A percentile compares a stretch with the other conserved stretches of the same genome.
Conservation (phyloP, 1,139 yeast genomes). For the Debaryomyces coudertii region DNA sequence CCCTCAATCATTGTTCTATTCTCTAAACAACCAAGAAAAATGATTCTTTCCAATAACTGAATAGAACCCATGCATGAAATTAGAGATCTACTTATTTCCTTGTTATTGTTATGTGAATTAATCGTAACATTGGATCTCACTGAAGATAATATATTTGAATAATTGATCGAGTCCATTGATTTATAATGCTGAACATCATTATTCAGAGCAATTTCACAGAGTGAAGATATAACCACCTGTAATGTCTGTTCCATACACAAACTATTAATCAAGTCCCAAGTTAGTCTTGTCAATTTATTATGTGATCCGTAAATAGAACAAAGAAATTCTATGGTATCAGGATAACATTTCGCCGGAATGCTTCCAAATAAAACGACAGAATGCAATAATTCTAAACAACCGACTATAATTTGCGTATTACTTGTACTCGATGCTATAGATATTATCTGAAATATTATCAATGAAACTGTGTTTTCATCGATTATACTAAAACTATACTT, state of each 20-base stretch:
- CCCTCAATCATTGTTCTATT: slow-evolving; percentile 23
- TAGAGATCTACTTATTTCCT: slow-evolving; percentile 15
- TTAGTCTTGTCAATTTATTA: slow-evolving; percentile 36
- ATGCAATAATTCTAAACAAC: slow-evolving; percentile 50
- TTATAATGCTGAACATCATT: slow-evolving; percentile 28
- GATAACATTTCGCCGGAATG: slow-evolving; percentile 46
- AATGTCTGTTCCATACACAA: slow-evolving; percentile 26
- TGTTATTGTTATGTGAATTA: slow-evolving; percentile 14
- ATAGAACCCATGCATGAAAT: slow-evolving; percentile 56
- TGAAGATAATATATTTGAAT: slow-evolving; percentile 15
- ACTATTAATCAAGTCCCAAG: slow-evolving; percentile 37
- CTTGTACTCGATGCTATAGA: slow-evolving; percentile 49
- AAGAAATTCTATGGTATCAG: slow-evolving; percentile 46
- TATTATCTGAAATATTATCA: slow-evolving; percentile 38
- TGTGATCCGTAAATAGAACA: slow-evolving; percentile 43
- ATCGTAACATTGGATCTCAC: slow-evolving; percentile 11
- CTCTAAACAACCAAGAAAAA: slow-evolving; percentile 21
- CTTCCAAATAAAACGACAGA: slow-evolving; percentile 50
- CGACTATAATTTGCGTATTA: slow-evolving; percentile 39
- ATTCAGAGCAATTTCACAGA: slow-evolving; percentile 31
- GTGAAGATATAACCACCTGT: slow-evolving; percentile 22
- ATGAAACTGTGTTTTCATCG: slow-evolving; percentile 41
- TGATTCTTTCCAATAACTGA: slow-evolving; percentile 28
- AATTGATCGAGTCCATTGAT: slow-evolving; percentile 12
- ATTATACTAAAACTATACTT: slow-evolving; percentile 51